Evolutionary conservation across 306 rosid genomes (phyloP).

Genomic region (Fragaria vesca): DNA sequence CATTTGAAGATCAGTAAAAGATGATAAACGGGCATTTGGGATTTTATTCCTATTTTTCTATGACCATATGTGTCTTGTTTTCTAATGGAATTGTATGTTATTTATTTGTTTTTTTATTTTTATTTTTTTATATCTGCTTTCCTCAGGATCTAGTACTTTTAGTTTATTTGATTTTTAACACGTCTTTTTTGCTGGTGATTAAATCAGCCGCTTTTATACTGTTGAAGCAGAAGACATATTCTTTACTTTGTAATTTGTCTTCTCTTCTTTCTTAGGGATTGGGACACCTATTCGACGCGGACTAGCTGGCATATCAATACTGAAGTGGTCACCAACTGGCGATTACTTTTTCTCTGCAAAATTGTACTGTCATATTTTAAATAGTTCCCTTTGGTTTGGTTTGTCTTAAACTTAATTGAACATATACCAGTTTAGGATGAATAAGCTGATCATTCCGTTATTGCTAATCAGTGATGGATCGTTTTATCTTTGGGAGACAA

Average conservation of each 20-base stretch:
- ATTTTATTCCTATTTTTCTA: background rate
- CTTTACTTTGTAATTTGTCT: constrained; percentile 9
- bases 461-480: constrained; percentile 70
- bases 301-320: constrained; percentile 78
- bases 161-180: background rate
- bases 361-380: constrained; percentile 46
- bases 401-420: constrained; percentile 16
- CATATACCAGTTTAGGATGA: constrained; percentile 13
- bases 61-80: background rate
- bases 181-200: background rate
- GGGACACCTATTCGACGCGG: constrained; percentile 96
- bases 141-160: background rate
- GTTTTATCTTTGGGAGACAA: constrained; percentile 98
- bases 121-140: background rate
- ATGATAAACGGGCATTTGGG: background rate
- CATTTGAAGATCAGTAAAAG: background rate
- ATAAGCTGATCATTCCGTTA: constrained; percentile 24
- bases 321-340: constrained; percentile 97
- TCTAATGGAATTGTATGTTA: background rate
- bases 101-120: too few relatives aligned
- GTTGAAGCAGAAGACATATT: constrained; percentile 1
- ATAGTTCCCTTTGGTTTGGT: background rate
- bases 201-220: background rate
- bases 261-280: constrained; percentile 44
- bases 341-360: constrained; percentile 94